Base-by-base conservation (phyloP, 306 rosid species). In the Boehmeria nivea region DNA sequence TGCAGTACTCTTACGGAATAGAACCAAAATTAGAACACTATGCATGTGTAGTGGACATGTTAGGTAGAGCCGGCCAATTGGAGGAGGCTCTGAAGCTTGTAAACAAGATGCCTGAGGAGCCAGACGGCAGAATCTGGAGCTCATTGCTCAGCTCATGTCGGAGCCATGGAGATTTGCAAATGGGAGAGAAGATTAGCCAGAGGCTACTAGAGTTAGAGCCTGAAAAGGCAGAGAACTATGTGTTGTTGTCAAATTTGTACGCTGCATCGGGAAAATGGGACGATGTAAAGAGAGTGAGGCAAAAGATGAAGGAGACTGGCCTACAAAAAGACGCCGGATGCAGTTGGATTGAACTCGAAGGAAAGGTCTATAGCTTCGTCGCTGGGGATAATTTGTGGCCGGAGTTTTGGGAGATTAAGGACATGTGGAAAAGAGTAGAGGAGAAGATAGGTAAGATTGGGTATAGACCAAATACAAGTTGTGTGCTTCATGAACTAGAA, bases 271-370 rank as follows among this genome's bases (percentile, higher is more conserved):
- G 78, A 61, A 88, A 82, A 72, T 88, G 96, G 96, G 82, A 82
- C 36, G 76, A 68, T 33, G 85, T 84, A 56, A 85, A 83, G 67
- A 52, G 74, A 48, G 76, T 80, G 52, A 25, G 94, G 69, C 80
- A 31, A 64, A 81, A 34, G 66, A 89, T 89, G 95, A 85, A 83
- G 75, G 83, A 71, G 50, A 70, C 33, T 25, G 82, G 87, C 51
- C 76, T 85, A 43, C 80, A 66, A 45, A 89, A 89, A 67, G 94
- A 77, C 37, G 87, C 85, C 25, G 95, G 95, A 6, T 72, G 74
- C 55, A 83, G 94, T 67, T 81, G 97, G 97, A 89, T 83, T 71
- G 94, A 86, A 69, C 53, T 77, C n/a, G 78, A 76, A 52, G 94
- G 95, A 13, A 74, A 77, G 72, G 75, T 81, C 54, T 67, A 81